Percentiles rank a stretch among this genome's conserved stretches.
Evolutionary conservation across 805 yeast species (phyloP).

Genomic region (Isabelozyma gotoi): DNA sequence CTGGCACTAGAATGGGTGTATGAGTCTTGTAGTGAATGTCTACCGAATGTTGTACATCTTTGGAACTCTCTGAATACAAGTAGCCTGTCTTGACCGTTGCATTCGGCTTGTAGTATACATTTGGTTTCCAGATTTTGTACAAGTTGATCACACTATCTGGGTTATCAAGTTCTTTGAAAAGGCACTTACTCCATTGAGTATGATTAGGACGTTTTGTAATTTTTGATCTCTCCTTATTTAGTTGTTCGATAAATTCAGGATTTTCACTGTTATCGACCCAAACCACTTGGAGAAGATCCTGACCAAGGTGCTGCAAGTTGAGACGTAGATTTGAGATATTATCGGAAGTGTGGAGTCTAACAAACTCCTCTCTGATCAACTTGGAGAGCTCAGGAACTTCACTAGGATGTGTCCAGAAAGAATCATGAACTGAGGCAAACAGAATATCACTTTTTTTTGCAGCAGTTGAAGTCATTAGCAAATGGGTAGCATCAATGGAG

Average conservation of each 20-base stretch:
- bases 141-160: conserved; percentile 6
- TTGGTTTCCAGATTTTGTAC: conserved; percentile 20
- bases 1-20: conserved; percentile 31
- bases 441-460: conserved; percentile 18
- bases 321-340: conserved; percentile 22
- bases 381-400: conserved; percentile 25
- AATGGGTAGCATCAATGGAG: conserved; percentile 40
- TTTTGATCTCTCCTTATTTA: not conserved
- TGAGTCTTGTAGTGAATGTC: conserved; percentile 7
- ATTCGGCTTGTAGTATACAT: conserved; percentile 6
- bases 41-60: conserved; percentile 1
- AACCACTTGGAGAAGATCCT: conserved; percentile 30
- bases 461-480: conserved; percentile 33
- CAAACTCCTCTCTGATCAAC: conserved; percentile 33
- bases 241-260: conserved; percentile 8
- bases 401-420: conserved; percentile 42
- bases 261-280: conserved; percentile 21
- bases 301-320: conserved; percentile 23
- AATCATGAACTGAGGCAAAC: conserved; percentile 43
- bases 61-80: not conserved
- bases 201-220: conserved; percentile 1
- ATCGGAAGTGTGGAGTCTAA: conserved; percentile 28
- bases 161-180: conserved; percentile 2
- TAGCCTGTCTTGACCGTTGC: not conserved
- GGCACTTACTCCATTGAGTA: not conserved